Percentiles rank a stretch among this genome's conserved stretches.
Evolutionary conservation across 352 stramenopile genomes (phyloP).

Genomic region (Phytopythium boreale): DNA sequence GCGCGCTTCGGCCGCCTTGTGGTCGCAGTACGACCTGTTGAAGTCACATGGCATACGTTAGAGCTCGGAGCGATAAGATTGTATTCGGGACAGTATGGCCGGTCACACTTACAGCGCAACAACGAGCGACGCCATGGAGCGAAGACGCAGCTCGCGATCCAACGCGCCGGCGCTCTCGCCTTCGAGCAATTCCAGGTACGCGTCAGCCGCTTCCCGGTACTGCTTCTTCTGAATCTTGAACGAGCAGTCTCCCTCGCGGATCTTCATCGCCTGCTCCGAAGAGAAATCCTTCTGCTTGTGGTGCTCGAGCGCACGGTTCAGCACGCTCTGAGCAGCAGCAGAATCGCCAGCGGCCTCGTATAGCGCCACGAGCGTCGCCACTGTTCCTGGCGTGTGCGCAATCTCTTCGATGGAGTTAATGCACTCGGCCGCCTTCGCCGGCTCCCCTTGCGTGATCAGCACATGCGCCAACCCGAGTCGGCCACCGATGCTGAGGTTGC

Average conservation of each 20-base stretch:
- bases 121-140: conserved; percentile 72
- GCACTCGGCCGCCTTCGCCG: conserved; percentile 48
- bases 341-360: conserved; percentile 65
- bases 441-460: conserved; percentile 51
- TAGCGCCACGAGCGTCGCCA: conserved; percentile 75
- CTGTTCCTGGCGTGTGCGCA: conserved; percentile 62
- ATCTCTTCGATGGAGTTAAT: conserved; percentile 63
- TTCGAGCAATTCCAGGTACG: conserved; percentile 71
- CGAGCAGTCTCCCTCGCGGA: conserved; percentile 76
- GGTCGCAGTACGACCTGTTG: conserved; percentile 68
- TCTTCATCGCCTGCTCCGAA: conserved; percentile 58
- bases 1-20: conserved; percentile 55
- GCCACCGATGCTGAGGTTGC: conserved; percentile 50
- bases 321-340: conserved; percentile 41
- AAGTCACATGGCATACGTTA: conserved; percentile 10
- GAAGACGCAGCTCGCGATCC: conserved; percentile 67
- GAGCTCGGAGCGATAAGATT: background rate
- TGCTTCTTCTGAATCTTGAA: conserved; percentile 82
- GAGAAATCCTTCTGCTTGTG: conserved; percentile 53
- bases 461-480: conserved; percentile 70
- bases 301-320: conserved; percentile 48
- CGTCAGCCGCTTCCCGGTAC: conserved; percentile 55
- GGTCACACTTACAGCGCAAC: conserved; percentile 54
- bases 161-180: conserved; percentile 52
- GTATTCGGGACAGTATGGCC: background rate